A percentile compares a stretch with the other conserved stretches of the same genome.
phyloP scores from a whole-genome alignment of 495 filamentous ascomycete species.

The Bathelium albidoporum region DNA sequence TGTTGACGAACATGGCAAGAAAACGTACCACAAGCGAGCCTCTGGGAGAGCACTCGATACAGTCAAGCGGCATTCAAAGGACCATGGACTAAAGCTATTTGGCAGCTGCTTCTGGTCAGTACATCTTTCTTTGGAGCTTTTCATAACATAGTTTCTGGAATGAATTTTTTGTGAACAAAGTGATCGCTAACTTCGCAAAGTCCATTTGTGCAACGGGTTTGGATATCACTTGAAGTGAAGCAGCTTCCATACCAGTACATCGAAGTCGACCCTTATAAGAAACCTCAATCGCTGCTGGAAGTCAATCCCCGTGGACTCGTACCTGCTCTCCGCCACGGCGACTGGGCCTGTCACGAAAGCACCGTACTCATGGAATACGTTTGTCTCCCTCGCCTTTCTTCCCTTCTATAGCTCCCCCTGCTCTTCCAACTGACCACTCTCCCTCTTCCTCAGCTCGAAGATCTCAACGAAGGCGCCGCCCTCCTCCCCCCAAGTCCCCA shows the following conservation, averaged over 20 bases:
- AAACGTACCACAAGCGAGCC: constrained; percentile 73
- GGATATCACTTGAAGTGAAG: constrained; percentile 90
- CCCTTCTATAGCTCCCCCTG: neutral
- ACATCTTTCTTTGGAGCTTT: neutral
- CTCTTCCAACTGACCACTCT: neutral
- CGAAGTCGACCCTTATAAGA: constrained; percentile 80
- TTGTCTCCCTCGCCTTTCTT: constrained; percentile 15
- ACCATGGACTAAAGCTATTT: constrained; percentile 68
- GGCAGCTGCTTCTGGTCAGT: constrained; percentile 86
- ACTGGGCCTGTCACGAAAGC: constrained; percentile 85
- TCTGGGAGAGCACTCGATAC: constrained; percentile 67
- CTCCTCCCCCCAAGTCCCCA: constrained; percentile 62
- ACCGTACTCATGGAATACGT: constrained; percentile 86
- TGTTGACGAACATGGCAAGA: constrained; percentile 36
- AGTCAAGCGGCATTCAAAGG: constrained; percentile 59
- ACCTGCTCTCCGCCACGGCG: constrained; percentile 69
- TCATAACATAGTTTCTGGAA: neutral
- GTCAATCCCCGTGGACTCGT: constrained; percentile 85
- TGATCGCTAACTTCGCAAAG: constrained; percentile 24
- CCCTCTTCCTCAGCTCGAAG: constrained; percentile 53
- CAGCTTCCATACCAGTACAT: constrained; percentile 80
- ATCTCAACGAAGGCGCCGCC: constrained; percentile 49
- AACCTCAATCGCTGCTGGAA: constrained; percentile 65
- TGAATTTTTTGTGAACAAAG: no score
- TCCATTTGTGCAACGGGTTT: constrained; percentile 86